Evolutionary conservation across 2,329 filamentous ascomycete genomes (phyloP), one percentile per base, ranked within the genome.

Genomic region (Sclerotinia sclerotiorum): DNA sequence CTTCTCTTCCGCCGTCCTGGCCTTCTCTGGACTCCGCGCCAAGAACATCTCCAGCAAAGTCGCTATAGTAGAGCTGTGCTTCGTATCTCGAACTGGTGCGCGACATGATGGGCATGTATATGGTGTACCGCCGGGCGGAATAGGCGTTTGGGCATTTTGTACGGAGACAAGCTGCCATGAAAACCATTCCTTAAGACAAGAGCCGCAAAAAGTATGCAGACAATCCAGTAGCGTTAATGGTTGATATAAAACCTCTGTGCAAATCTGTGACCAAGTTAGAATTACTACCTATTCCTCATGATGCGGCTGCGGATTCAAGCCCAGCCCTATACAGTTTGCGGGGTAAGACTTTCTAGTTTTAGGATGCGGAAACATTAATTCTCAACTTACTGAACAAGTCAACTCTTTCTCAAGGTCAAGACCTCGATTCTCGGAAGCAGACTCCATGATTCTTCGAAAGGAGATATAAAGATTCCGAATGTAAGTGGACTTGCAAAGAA

Each of bases 131-230:
- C 71, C 71, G 11, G 72, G 48, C n/a, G 73, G 69, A 19, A 74
- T 65, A 21, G 75, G 69, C 42, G 70, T 72, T 56, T 72, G 70
- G 32, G 72, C 69, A 63, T 73, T 75, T 62, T 72, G 74, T 58
- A 70, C 68, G 13, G 73, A 71, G 29, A 70, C 72, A 21, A 74
- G 71, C 79, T 97, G 93, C 79, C 88, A 95, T 71, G 84, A 82
- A 78, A 98, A 99, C 95, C 95, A 99, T 82, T 97, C 93, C 79
- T 97, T 97, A 69, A 98, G 80, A 78, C 95, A 99, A 51, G 92
- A 91, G 72, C 94, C 95, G 82, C 95, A 99, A 80, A 96, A 99
- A 57, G 94, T 97, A 81, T 97, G 93, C 56, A 97, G 87, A 78
- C 93, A 97, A 82, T 97, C 92, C 79, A 97, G 91, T 62, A 97